Conservation (phyloP, 164 flowering plant species). For the Santalum album region DNA sequence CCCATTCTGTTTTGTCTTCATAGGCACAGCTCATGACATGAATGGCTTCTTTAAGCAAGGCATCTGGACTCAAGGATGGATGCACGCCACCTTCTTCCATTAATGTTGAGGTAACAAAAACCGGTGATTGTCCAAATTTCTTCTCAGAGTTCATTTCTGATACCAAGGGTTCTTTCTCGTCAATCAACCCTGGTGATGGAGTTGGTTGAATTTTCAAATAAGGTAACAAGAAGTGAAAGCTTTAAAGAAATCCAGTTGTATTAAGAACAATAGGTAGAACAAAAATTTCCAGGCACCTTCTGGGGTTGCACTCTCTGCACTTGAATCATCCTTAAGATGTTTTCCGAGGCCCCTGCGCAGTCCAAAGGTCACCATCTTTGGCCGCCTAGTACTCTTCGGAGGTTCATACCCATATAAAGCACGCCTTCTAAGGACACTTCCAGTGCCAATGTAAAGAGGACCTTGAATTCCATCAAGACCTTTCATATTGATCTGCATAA, state of each 20-base stretch:
- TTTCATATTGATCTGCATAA: conserved; percentile 86
- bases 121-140: conserved; percentile 82
- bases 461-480: conserved; percentile 97
- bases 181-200: conserved; percentile 34
- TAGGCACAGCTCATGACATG: conserved; percentile 96
- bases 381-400: conserved; percentile 79
- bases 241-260: too few species aligned
- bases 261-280: not conserved
- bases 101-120: conserved; percentile 79
- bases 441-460: conserved; percentile 91
- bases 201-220: too few species aligned
- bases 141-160: conserved; percentile 86
- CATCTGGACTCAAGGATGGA: conserved; percentile 86
- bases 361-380: conserved; percentile 86
- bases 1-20: conserved; percentile 97
- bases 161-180: conserved; percentile 63
- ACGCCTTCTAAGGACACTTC: conserved; percentile 86
- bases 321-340: conserved; percentile 28
- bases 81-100: conserved; percentile 89
- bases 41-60: conserved; percentile 90
- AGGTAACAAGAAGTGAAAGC: too few species aligned
- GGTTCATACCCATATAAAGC: conserved; percentile 91
- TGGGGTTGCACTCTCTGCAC: conserved; percentile 28
- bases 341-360: conserved; percentile 47
- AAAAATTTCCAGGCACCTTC: conserved; percentile 28